phyloP scores from a whole-genome alignment of 148 eudicot genomes.

The Dianthus caryophyllus region DNA sequence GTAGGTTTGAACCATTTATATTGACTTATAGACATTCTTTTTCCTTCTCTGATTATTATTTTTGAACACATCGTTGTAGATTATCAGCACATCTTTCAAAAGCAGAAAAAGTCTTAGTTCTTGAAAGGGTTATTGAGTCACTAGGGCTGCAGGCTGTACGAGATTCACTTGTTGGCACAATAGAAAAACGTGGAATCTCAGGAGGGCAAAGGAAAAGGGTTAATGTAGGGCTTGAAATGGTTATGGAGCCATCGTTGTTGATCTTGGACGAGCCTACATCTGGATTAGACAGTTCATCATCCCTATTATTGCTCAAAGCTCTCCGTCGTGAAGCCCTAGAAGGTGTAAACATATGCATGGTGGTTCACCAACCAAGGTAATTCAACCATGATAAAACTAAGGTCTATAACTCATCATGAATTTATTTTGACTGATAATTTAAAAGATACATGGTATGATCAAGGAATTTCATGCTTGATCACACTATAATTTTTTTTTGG shows the following conservation, averaged over 20 bases:
- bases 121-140: slow-evolving; percentile 81
- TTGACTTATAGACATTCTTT: not conserved
- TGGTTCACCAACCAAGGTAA: slow-evolving; percentile 96
- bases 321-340: slow-evolving; percentile 93
- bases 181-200: slow-evolving; percentile 86
- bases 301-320: slow-evolving; percentile 78
- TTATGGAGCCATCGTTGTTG: slow-evolving; percentile 89
- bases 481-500: not conserved
- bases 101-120: slow-evolving; percentile 78
- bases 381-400: not conserved
- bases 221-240: slow-evolving; percentile 95
- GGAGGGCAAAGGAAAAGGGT: slow-evolving; percentile 93
- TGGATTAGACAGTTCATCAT: slow-evolving; percentile 92
- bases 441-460: not conserved
- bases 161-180: slow-evolving; percentile 85
- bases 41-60: not conserved
- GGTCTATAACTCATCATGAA: not conserved
- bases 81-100: slow-evolving; percentile 65
- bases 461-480: not conserved
- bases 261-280: slow-evolving; percentile 97
- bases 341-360: slow-evolving; percentile 92
- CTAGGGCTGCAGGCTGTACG: slow-evolving; percentile 72
- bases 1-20: not conserved
- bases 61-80: slow-evolving; percentile 24
- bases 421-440: not conserved